phyloP scores from a whole-genome alignment of 768 basidiomycete species.

The Tylopilus intermedius region DNA sequence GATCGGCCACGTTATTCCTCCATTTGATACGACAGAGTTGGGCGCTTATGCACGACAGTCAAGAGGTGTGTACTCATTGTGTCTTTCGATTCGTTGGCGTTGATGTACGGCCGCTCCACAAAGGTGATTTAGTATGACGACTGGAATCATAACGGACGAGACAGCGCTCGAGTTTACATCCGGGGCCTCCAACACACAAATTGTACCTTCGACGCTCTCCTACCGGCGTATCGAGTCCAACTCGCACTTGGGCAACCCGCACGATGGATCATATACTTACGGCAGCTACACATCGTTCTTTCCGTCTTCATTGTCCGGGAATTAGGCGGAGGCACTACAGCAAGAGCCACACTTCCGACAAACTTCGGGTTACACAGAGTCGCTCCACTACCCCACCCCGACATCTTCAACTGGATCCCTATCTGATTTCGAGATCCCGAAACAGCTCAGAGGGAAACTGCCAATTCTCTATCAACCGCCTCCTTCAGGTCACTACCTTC shows the following conservation, averaged over 20 bases:
- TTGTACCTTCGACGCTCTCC: slow-evolving; percentile 48
- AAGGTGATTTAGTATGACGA: slow-evolving; percentile 55
- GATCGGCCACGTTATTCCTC: slow-evolving; percentile 34
- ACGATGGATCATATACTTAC: slow-evolving; percentile 35
- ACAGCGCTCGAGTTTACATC: slow-evolving; percentile 36
- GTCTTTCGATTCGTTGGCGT: neutral
- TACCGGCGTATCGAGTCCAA: slow-evolving; percentile 49
- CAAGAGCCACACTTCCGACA: slow-evolving; percentile 43
- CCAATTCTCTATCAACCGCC: slow-evolving; percentile 39
- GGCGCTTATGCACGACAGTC: slow-evolving; percentile 37
- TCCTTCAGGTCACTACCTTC: slow-evolving; percentile 57
- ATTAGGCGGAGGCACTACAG: slow-evolving; percentile 47
- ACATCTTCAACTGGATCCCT: slow-evolving; percentile 27
- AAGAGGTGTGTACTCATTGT: slow-evolving; percentile 35
- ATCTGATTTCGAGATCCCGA: slow-evolving; percentile 29
- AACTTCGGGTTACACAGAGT: slow-evolving; percentile 34
- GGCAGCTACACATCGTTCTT: slow-evolving; percentile 37
- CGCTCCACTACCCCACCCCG: slow-evolving; percentile 32
- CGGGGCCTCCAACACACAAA: slow-evolving; percentile 39
- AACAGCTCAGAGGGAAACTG: slow-evolving; percentile 40
- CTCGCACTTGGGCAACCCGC: slow-evolving; percentile 55
- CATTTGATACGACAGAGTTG: slow-evolving; percentile 45
- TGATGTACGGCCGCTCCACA: slow-evolving; percentile 68
- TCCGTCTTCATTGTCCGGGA: slow-evolving; percentile 51
- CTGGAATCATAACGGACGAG: slow-evolving; percentile 35